These are phyloP conservation scores for Alternaria metachromatica DNA, from an alignment of 2,329 filamentous ascomycete genomes.

Conservation along the genomic window DNA sequence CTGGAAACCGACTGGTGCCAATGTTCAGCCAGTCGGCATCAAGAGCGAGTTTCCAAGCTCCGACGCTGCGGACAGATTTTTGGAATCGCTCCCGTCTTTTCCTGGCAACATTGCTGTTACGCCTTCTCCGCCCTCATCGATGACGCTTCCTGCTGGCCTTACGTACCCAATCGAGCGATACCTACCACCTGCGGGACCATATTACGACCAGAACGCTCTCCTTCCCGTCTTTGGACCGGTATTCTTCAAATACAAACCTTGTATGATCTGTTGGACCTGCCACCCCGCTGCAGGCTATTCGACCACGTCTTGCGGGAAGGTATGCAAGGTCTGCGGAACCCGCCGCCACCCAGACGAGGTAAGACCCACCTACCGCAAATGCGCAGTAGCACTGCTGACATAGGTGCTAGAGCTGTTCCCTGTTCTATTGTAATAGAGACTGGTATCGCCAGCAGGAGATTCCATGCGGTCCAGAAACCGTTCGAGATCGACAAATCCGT, in stretches of 20 bases:
- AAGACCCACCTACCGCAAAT: rapidly evolving
- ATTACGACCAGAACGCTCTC: not conserved
- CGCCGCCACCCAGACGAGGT: not conserved
- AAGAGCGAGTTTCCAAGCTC: not conserved
- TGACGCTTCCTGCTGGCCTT: not conserved
- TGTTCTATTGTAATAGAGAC: not conserved
- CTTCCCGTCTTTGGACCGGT: not conserved
- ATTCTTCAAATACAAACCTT: not conserved
- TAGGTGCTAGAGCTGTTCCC: not conserved
- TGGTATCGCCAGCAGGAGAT: not conserved
- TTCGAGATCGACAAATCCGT: not conserved
- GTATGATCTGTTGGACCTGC: not conserved
- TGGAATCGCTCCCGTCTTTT: not conserved
- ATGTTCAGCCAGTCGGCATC: not conserved
- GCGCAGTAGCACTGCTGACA: not conserved
- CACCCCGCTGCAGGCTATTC: not conserved
- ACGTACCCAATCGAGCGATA: not conserved
- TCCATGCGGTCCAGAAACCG: not conserved
- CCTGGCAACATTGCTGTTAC: not conserved
- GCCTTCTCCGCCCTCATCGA: not conserved
- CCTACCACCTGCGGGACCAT: not conserved
- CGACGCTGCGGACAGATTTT: not conserved
- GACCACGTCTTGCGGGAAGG: not conserved
- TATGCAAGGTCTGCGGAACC: not conserved
- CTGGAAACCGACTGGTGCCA: not conserved